A percentile compares a stretch with the other conserved stretches of the same genome.
Conservation (phyloP, 345 rosid species). For the Erodium maritimum region DNA sequence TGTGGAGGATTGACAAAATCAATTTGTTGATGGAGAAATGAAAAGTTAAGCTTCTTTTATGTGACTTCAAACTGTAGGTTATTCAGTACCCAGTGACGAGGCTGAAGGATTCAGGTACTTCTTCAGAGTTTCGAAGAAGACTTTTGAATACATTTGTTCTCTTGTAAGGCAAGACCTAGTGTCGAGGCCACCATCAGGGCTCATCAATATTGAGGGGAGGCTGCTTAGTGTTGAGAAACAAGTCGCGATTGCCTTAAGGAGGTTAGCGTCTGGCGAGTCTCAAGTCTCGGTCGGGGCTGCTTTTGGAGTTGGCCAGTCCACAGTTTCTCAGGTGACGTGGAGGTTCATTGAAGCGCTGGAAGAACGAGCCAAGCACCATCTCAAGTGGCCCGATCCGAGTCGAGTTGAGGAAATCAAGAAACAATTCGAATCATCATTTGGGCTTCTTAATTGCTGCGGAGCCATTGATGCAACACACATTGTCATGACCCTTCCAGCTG, state of each 20-base stretch:
- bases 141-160: conserved; percentile 75
- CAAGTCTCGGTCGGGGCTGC: conserved; percentile 91
- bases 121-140: conserved; percentile 75
- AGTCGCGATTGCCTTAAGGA: conserved; percentile 80
- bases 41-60: conserved; percentile 1
- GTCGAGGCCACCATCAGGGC: conserved; percentile 89
- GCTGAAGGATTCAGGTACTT: conserved; percentile 83
- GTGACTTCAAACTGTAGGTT: conserved; percentile 21
- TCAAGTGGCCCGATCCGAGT: conserved; percentile 65
- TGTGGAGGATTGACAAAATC: no score
- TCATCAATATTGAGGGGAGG: conserved; percentile 94
- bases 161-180: conserved; percentile 82
- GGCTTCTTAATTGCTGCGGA: conserved; percentile 88
- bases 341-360: conserved; percentile 93
- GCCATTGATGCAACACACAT: conserved; percentile 82
- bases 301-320: conserved; percentile 91
- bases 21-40: no score
- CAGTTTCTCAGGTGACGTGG: conserved; percentile 98
- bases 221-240: conserved; percentile 93
- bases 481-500: conserved; percentile 87
- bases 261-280: conserved; percentile 91
- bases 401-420: conserved; percentile 60
- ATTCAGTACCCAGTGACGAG: conserved; percentile 39
- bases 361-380: conserved; percentile 81
- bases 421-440: conserved; percentile 42